phyloP scores from a whole-genome alignment of 225 moss, liverwort and hornwort species.

The Climacium dendroides region DNA sequence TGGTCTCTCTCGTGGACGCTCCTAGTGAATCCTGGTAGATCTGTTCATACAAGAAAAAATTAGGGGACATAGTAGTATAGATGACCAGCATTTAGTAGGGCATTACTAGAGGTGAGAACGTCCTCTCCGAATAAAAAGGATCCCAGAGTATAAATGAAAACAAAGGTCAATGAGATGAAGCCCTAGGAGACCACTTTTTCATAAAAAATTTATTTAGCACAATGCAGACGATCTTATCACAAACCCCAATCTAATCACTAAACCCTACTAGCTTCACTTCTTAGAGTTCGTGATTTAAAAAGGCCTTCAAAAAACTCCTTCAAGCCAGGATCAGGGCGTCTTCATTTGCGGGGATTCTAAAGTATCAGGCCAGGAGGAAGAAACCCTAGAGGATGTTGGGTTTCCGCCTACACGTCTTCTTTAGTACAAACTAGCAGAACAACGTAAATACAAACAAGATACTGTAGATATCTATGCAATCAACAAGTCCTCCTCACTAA shows the following conservation, averaged over 20 bases:
- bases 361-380: background rate
- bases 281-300: background rate
- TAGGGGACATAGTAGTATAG: background rate
- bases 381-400: background rate
- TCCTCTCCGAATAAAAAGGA: background rate
- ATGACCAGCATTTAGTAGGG: background rate
- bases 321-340: background rate
- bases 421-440: background rate
- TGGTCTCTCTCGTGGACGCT: constrained; percentile 83
- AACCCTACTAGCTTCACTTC: background rate
- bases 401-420: background rate
- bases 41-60: constrained; percentile 12
- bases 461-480: background rate
- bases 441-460: background rate
- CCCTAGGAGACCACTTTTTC: background rate
- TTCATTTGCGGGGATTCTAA: background rate
- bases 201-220: background rate
- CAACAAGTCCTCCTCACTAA: background rate
- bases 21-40: constrained; percentile 93
- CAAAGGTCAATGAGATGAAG: background rate
- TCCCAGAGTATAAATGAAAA: background rate
- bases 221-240: background rate
- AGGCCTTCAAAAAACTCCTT: background rate
- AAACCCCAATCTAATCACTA: background rate
- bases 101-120: background rate